A percentile compares a stretch with the other conserved stretches of the same genome.
These are phyloP conservation scores for Vitis hybrid DNA, from an alignment of 177 flowering plant species.

Conservation along the genomic window DNA sequence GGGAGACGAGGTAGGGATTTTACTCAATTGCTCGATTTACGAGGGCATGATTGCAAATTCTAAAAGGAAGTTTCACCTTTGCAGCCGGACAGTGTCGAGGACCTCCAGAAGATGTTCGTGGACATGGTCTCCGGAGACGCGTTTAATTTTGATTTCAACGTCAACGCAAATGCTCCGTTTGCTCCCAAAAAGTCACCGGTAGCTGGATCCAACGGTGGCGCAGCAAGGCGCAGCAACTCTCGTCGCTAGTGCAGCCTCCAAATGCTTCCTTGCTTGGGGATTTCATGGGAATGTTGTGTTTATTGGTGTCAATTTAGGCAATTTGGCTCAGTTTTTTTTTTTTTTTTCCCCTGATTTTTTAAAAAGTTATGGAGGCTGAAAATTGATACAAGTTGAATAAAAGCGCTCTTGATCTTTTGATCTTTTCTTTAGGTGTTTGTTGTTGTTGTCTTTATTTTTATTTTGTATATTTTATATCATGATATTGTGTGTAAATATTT, in stretches of 20 bases:
- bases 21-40: background rate
- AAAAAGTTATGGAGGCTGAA: too few species aligned
- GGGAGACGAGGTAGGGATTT: conserved; percentile 30
- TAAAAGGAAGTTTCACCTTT: background rate
- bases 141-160: conserved; percentile 13
- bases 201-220: conserved; percentile 13
- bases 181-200: conserved; percentile 40
- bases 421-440: too few species aligned
- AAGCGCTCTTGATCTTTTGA: too few species aligned
- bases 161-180: conserved; percentile 26
- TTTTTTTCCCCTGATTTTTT: too few species aligned
- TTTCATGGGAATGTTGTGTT: background rate
- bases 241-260: conserved; percentile 8
- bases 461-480: too few species aligned
- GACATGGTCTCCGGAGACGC: conserved; percentile 57
- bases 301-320: too few species aligned
- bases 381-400: too few species aligned
- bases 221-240: conserved; percentile 17
- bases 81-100: conserved; percentile 62
- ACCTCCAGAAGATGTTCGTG: conserved; percentile 61
- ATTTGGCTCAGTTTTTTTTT: too few species aligned
- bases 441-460: too few species aligned
- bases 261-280: background rate
- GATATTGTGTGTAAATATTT: too few species aligned
- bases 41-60: conserved; percentile 2